A percentile compares a stretch with the other conserved stretches of the same genome.
These are phyloP conservation scores for Diospyros kaki DNA, from an alignment of 148 eudicot species.

Conservation along the genomic window DNA sequence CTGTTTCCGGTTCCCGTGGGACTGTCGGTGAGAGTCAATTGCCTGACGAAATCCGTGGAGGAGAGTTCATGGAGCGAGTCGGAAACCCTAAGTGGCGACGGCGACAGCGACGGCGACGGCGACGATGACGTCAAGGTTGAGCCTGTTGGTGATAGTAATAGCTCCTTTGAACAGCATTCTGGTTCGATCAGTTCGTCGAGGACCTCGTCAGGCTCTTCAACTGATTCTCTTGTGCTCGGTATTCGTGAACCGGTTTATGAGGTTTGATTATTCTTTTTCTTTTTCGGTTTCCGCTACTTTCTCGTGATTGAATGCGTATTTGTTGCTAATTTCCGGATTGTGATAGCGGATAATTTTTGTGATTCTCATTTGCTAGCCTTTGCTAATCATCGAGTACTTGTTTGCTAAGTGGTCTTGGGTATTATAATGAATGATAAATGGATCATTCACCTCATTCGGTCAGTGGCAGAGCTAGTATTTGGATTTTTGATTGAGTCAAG, in stretches of 20 bases:
- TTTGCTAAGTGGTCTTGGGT: not conserved
- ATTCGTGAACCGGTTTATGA: slow-evolving; percentile 92
- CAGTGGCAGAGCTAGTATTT: too few species aligned
- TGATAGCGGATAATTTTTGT: not conserved
- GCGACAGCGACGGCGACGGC: slow-evolving; percentile 24
- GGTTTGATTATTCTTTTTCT: slow-evolving; percentile 31
- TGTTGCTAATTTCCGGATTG: not conserved
- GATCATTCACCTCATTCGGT: too few species aligned
- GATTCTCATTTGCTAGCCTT: not conserved
- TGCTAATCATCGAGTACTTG: not conserved
- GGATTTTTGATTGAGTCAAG: too few species aligned
- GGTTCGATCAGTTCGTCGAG: slow-evolving; percentile 19
- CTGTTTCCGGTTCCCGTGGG: slow-evolving; percentile 23
- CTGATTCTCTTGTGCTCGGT: slow-evolving; percentile 57
- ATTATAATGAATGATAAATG: too few species aligned
- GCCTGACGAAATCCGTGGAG: slow-evolving; percentile 39
- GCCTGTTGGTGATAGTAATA: not conserved
- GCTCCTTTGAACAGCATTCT: not conserved
- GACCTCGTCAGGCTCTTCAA: slow-evolving; percentile 18
- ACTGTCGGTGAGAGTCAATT: slow-evolving; percentile 17
- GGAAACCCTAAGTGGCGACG: slow-evolving; percentile 21
- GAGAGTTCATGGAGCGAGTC: slow-evolving; percentile 37
- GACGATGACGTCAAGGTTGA: slow-evolving; percentile 17
- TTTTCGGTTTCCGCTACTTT: not conserved
- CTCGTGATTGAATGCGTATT: not conserved